These are phyloP conservation scores for Penicillium hesseltinei DNA, from an alignment of 2,329 filamentous ascomycete genomes.

Conservation along the genomic window DNA sequence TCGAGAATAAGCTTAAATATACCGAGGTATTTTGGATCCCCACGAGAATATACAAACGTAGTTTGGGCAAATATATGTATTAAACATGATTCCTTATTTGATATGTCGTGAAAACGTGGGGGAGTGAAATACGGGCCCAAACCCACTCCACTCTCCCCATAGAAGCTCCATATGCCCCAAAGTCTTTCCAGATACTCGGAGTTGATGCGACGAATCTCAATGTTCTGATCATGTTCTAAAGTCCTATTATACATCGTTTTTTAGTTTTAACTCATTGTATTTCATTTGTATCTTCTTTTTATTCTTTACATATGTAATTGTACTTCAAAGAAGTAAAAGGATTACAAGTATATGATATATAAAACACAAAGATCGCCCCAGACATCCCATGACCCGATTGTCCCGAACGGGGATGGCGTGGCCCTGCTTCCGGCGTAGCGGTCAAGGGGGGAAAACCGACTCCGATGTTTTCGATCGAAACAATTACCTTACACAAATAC, in stretches of 20 bases:
- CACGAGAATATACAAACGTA: no score
- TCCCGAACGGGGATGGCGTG: slow-evolving; percentile 6
- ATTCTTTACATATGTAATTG: not conserved
- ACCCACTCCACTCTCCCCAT: slow-evolving; percentile 7
- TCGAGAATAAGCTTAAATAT: not conserved
- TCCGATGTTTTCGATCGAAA: slow-evolving; percentile 1
- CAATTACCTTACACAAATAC: slow-evolving; percentile 1
- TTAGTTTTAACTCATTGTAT: no score
- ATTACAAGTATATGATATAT: not conserved
- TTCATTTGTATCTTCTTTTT: not conserved
- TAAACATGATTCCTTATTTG: no score
- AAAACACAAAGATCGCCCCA: slow-evolving; percentile 7
- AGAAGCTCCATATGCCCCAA: slow-evolving; percentile 1
- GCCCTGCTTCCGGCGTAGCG: slow-evolving; percentile 13
- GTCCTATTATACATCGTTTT: no score
- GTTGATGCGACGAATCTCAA: not conserved
- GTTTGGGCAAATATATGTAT: no score
- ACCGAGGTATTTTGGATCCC: no score
- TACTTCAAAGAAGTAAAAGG: not conserved
- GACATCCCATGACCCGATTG: slow-evolving; percentile 23
- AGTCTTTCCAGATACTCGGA: slow-evolving; percentile 2
- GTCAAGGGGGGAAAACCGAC: slow-evolving; percentile 5
- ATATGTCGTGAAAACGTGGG: slow-evolving; percentile 1
- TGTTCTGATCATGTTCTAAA: not conserved
- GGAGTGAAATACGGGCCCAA: slow-evolving; percentile 1